These are phyloP conservation scores for Canavalia ensiformis DNA, from an alignment of 306 rosid genomes.

Conservation along the genomic window DNA sequence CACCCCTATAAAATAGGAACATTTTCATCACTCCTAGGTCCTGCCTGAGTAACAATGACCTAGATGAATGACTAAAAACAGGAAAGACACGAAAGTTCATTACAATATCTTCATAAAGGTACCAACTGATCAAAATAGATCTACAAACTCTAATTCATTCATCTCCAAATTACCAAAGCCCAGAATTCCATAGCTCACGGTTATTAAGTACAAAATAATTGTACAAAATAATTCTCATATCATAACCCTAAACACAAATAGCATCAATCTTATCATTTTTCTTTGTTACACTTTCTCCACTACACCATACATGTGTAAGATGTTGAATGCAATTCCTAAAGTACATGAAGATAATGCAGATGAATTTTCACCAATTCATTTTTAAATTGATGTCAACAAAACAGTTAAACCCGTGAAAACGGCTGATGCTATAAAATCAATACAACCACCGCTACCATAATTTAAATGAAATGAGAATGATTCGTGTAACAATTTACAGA, in stretches of 20 bases:
- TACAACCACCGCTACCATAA: conserved; percentile 14
- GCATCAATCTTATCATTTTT: conserved; percentile 35
- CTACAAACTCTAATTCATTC: not conserved
- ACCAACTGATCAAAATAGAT: not conserved
- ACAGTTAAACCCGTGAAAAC: conserved; percentile 13
- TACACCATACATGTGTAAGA: not conserved
- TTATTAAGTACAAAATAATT: no score
- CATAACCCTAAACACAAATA: conserved; percentile 12
- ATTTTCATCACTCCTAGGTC: not conserved
- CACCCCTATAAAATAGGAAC: not conserved
- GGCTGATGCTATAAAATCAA: conserved; percentile 11
- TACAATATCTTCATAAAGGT: conserved; percentile 26
- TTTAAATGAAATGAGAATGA: conserved; percentile 32
- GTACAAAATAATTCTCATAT: no score
- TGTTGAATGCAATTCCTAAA: conserved; percentile 39
- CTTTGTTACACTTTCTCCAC: conserved; percentile 10
- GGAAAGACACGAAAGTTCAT: not conserved
- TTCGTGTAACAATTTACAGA: conserved; percentile 27
- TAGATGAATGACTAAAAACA: not conserved
- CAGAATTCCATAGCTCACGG: not conserved
- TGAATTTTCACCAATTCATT: conserved; percentile 19
- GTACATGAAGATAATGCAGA: not conserved
- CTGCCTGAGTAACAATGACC: not conserved
- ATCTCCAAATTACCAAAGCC: not conserved
- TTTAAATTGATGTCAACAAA: conserved; percentile 18